phyloP scores from a whole-genome alignment of 202 grass and related monocot species.

The Schoenoplectus triqueter region DNA sequence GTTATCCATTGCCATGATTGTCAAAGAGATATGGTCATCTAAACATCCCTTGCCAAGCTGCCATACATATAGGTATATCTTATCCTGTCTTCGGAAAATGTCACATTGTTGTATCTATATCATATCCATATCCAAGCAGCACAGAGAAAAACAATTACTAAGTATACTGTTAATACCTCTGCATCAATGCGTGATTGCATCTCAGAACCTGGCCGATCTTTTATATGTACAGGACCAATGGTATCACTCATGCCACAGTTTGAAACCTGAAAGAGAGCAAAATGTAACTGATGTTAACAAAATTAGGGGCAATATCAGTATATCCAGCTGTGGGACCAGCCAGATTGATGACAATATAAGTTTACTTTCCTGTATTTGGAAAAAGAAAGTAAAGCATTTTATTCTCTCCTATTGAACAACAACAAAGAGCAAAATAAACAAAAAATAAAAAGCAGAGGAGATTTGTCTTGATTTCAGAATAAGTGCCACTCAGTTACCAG shows the following conservation, averaged over 20 bases:
- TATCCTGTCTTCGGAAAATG: neutral
- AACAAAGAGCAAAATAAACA: constrained; percentile 5
- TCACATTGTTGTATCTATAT: neutral
- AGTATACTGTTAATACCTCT: constrained; percentile 57
- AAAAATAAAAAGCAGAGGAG: neutral
- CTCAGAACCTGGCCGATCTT: constrained; percentile 80
- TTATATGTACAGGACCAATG: constrained; percentile 94
- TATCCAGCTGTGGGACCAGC: constrained; percentile 1
- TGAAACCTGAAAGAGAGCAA: constrained; percentile 67
- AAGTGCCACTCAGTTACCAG: neutral
- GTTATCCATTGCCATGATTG: neutral
- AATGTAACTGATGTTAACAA: neutral
- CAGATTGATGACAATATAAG: neutral
- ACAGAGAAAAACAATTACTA: constrained; percentile 2
- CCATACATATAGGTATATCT: neutral
- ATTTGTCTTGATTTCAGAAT: constrained; percentile 18
- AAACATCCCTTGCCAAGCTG: neutral
- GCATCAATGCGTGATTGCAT: constrained; percentile 99
- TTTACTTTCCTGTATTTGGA: constrained; percentile 3
- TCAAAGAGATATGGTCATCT: neutral
- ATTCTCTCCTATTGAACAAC: neutral
- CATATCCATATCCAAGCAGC: neutral
- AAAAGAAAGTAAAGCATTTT: neutral
- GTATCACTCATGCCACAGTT: constrained; percentile 95
- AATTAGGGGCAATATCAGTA: neutral